A percentile compares a stretch with the other conserved stretches of the same genome.
Evolutionary conservation across 2,329 filamentous ascomycete species (phyloP).

Genomic region (Alternaria burnsii): DNA sequence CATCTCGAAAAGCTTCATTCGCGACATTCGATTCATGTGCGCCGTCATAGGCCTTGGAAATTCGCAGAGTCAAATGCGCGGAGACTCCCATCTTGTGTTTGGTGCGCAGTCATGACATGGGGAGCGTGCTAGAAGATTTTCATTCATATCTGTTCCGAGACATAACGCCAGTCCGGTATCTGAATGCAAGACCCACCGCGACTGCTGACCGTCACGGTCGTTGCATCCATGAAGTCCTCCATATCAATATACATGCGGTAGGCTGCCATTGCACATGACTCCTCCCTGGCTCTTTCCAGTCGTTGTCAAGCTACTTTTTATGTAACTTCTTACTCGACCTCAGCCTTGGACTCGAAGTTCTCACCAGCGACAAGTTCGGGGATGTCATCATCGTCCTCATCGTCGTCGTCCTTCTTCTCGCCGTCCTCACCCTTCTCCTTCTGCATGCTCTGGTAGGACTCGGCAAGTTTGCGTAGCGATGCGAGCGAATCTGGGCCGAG

Average conservation of each 20-base stretch:
- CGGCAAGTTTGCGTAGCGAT: constrained; percentile 95
- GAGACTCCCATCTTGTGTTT: neutral
- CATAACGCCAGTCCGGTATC: constrained; percentile 46
- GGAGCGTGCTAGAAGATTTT: constrained; percentile 45
- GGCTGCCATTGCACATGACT: constrained; percentile 30
- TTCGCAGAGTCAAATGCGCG: neutral
- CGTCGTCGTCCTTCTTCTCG: constrained; percentile 72
- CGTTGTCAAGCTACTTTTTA: constrained; percentile 17
- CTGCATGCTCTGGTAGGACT: constrained; percentile 99
- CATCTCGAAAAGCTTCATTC: neutral
- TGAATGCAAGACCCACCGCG: constrained; percentile 42
- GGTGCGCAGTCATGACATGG: constrained; percentile 1
- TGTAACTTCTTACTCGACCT: constrained; percentile 76
- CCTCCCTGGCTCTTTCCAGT: constrained; percentile 29
- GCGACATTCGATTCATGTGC: neutral
- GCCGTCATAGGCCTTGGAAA: neutral
- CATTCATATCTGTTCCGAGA: constrained; percentile 46
- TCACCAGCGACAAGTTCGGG: constrained; percentile 95
- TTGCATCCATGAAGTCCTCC: constrained; percentile 30
- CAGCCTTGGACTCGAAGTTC: constrained; percentile 88
- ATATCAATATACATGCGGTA: constrained; percentile 36
- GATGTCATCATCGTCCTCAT: constrained; percentile 81
- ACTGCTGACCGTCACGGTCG: constrained; percentile 33
- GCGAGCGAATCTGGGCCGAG: constrained; percentile 97
- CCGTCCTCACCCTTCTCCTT: constrained; percentile 84